Evolutionary conservation across 1,284 basidiomycete species (phyloP).

Genomic region (Ganoderma meredithae): DNA sequence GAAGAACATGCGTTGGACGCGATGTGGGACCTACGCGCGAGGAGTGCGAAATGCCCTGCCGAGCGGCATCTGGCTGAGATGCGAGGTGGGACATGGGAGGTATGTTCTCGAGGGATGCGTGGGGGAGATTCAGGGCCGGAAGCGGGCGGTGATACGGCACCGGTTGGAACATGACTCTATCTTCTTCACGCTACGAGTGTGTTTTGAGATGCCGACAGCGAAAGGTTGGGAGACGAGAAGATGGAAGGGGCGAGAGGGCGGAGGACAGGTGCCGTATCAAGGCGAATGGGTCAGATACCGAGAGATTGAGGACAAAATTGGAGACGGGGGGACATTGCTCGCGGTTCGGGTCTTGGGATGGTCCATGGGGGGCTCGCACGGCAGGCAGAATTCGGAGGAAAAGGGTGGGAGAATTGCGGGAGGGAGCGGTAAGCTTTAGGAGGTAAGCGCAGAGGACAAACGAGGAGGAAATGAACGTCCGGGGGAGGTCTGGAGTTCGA

Average conservation of each 20-base stretch:
- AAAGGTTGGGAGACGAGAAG: not conserved
- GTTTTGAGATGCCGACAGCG: conserved; percentile 9
- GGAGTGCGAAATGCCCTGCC: not conserved
- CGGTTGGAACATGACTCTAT: conserved; percentile 5
- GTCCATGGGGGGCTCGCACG: not conserved
- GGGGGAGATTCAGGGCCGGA: not conserved
- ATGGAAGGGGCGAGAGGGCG: not conserved
- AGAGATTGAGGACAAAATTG: not conserved
- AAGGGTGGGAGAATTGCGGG: conserved; percentile 5
- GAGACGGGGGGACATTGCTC: not conserved
- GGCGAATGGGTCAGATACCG: conserved; percentile 6
- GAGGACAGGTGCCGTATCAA: not conserved
- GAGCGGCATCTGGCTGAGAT: not conserved
- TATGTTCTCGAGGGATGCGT: not conserved
- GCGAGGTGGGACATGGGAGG: not conserved
- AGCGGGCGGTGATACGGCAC: not conserved
- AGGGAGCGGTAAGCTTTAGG: conserved; percentile 22
- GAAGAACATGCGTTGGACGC: not conserved
- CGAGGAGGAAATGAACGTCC: not conserved
- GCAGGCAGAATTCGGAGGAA: conserved; percentile 2
- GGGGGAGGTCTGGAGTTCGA: not conserved
- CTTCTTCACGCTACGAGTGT: not conserved
- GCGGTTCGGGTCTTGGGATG: not conserved
- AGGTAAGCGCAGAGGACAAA: not conserved
- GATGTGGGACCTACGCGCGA: not conserved